phyloP scores from a whole-genome alignment of 306 rosid genomes.

The Acacia crassicarpa region DNA sequence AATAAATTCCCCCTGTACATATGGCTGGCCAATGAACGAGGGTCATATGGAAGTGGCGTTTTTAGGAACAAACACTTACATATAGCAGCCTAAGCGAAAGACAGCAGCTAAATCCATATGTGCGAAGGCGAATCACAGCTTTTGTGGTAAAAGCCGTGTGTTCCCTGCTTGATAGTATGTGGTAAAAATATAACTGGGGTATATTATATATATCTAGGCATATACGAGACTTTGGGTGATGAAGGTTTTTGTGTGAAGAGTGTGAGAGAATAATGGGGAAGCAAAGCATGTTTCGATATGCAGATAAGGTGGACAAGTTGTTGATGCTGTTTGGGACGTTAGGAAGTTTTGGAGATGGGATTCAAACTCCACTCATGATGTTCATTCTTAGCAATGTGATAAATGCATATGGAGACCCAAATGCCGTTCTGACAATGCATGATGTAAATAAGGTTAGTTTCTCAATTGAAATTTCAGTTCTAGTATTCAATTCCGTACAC shows the following conservation, averaged over 20 bases:
- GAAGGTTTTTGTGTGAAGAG: not conserved
- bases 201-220: not conserved
- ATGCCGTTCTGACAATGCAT: slow-evolving; percentile 39
- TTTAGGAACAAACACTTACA: slow-evolving; percentile 25
- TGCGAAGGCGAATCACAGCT: not conserved
- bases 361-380: slow-evolving; percentile 83
- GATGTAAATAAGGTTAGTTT: slow-evolving; percentile 72
- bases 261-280: slow-evolving; percentile 49
- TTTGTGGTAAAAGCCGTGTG: not conserved
- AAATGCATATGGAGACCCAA: slow-evolving; percentile 62
- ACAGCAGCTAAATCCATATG: slow-evolving; percentile 15
- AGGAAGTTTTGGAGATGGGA: slow-evolving; percentile 88
- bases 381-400: slow-evolving; percentile 81
- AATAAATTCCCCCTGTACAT: slow-evolving; percentile 8
- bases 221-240: not conserved
- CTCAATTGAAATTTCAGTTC: not conserved
- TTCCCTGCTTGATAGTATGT: not conserved
- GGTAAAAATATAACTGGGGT: not conserved
- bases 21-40: not conserved
- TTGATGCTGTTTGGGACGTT: slow-evolving; percentile 78
- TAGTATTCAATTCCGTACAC: not conserved
- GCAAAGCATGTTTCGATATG: slow-evolving; percentile 67
- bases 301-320: slow-evolving; percentile 72
- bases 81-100: slow-evolving; percentile 8
- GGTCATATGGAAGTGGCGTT: not conserved